A percentile compares a stretch with the other conserved stretches of the same genome.
Evolutionary conservation across 805 yeast genomes (phyloP).

Genomic region (Hanseniaspora lachancei): DNA sequence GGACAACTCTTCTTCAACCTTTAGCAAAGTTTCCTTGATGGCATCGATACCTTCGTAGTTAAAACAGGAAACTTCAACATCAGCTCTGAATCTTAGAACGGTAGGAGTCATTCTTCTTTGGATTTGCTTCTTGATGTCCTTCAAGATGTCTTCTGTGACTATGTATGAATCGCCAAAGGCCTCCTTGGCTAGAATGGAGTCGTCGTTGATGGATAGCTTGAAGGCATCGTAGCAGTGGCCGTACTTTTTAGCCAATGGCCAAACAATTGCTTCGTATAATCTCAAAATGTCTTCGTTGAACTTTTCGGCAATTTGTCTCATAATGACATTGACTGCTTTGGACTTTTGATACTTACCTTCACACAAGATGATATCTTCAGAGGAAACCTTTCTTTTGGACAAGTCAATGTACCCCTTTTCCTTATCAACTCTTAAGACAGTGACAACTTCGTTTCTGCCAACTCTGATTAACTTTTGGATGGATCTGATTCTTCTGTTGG

Average conservation of each 20-base stretch:
- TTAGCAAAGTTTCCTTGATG: conserved; percentile 64
- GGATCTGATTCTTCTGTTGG: conserved; percentile 97
- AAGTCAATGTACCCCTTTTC: conserved; percentile 97
- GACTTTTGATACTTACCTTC: conserved; percentile 95
- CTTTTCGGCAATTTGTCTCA: conserved; percentile 97
- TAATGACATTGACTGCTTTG: conserved; percentile 94
- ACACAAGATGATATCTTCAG: conserved; percentile 93
- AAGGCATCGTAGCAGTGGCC: conserved; percentile 98
- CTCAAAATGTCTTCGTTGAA: conserved; percentile 76
- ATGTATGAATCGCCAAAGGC: conserved; percentile 60
- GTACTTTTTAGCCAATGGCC: conserved; percentile 91
- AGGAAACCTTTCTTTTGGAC: conserved; percentile 93
- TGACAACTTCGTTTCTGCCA: conserved; percentile 96
- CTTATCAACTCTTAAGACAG: conserved; percentile 93
- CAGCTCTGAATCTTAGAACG: conserved; percentile 96
- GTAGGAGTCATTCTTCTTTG: conserved; percentile 92
- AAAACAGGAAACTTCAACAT: conserved; percentile 93
- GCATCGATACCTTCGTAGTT: conserved; percentile 97
- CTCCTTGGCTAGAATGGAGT: conserved; percentile 59
- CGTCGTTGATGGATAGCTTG: conserved; percentile 87
- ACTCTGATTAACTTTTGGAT: conserved; percentile 95
- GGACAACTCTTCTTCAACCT: conserved; percentile 71
- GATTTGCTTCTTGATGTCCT: conserved; percentile 76
- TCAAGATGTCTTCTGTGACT: conserved; percentile 57
- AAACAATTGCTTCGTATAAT: conserved; percentile 78